phyloP scores from a whole-genome alignment of 768 basidiomycete species.

The Kondoa subrosea region DNA sequence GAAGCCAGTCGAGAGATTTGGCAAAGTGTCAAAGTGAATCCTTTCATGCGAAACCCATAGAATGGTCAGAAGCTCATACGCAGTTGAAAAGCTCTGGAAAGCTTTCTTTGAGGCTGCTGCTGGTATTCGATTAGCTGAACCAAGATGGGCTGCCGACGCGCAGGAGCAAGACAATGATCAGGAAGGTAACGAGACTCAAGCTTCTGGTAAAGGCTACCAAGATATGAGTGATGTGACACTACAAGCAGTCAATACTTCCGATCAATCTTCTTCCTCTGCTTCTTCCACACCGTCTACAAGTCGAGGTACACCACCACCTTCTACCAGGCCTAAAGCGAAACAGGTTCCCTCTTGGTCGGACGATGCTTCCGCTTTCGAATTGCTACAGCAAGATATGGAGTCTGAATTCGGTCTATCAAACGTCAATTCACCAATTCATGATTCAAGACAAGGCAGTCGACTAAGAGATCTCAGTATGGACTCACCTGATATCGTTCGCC shows the following conservation, averaged over 20 bases:
- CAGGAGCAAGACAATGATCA: conserved; percentile 26
- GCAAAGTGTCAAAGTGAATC: conserved; percentile 69
- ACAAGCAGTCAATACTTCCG: not conserved
- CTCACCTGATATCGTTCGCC: conserved; percentile 25
- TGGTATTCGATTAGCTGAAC: conserved; percentile 52
- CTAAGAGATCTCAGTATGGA: conserved; percentile 22
- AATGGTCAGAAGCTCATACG: not conserved
- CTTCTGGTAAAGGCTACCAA: not conserved
- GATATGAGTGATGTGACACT: not conserved
- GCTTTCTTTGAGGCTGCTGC: conserved; percentile 92
- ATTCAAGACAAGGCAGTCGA: conserved; percentile 1
- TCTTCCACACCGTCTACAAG: not conserved
- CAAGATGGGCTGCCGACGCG: conserved; percentile 44
- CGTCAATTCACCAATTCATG: conserved; percentile 1
- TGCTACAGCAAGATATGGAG: conserved; percentile 15
- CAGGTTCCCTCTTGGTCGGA: conserved; percentile 14
- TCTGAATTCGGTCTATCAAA: conserved; percentile 3
- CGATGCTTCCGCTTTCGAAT: conserved; percentile 15
- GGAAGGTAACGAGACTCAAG: not conserved
- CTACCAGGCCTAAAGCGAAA: not conserved
- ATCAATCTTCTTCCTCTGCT: not conserved
- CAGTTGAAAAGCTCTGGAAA: conserved; percentile 62
- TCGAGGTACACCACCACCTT: not conserved
- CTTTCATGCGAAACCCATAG: not conserved
- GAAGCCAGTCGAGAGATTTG: conserved; percentile 70